Base-by-base conservation (phyloP, 305 asterid species). In the Fraxinus sp. region DNA sequence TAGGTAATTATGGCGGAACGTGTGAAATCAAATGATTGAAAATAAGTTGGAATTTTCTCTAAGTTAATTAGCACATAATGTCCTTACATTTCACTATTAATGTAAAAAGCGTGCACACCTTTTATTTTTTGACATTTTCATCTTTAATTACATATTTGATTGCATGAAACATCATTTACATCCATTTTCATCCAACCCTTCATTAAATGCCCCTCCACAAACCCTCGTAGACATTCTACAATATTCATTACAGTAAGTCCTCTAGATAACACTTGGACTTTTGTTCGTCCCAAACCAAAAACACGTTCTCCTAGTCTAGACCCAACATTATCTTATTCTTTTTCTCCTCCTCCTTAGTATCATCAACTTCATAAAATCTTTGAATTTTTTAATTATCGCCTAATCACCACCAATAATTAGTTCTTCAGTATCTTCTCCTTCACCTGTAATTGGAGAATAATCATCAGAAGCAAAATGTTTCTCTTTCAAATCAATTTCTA, bases 231-330 rank as follows among this genome's bases (percentile, higher is more conserved):
- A 41, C 49, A 41, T 41, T 41, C 49, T 41, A 41, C 14, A 41
- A 41, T 41, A 41, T 41, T 41, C 13, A 41, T 41, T 41, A 3
- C 14, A 41, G 49, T 9, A 10, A 41, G 49, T 41, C 49, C 14
- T 41, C 4, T 9, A 41, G 13, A 39, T 41, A 41, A 13, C 49
- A 9, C 49, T 9, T 39, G 49, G 91, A 90, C 83, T 85, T 88
- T 22, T 84, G 76, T 7, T 78, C 88, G 26, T 87, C 94, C 94
- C 97, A 91, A 39, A 91, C 89, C 0, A 89, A 86, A 46, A 91
- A 41, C 0, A 92, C 89, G 0, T 87, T 84, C 35, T 32, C 35
- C 5, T 87, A 88, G 70, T 92, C 89, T 1, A 92, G 91, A 80
- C 85, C 89, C 85, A 92, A 84, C 44, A 88, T 89, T 14, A 86